A percentile compares a stretch with the other conserved stretches of the same genome.
Evolutionary conservation across 768 basidiomycete genomes (phyloP).

Genomic region (Psilocybe subaeruginosa): DNA sequence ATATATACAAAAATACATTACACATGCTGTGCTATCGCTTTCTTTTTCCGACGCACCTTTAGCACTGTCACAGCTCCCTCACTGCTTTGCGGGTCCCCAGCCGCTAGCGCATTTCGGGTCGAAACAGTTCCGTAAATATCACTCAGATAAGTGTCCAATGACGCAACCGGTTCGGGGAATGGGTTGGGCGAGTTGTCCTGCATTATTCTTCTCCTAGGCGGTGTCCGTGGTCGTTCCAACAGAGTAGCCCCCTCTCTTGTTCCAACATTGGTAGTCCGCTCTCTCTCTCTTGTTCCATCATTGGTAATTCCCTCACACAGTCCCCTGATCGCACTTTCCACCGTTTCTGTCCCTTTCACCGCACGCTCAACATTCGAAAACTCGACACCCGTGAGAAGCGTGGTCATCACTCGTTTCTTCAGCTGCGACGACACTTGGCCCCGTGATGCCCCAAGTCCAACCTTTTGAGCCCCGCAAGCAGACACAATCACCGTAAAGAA

Average conservation of each 20-base stretch:
- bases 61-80: conserved; percentile 53
- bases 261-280: conserved; percentile 25
- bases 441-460: conserved; percentile 51
- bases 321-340: conserved; percentile 70
- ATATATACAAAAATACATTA: background rate
- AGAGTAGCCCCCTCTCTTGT: conserved; percentile 41
- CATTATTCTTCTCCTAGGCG: conserved; percentile 40
- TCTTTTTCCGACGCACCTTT: conserved; percentile 58
- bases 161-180: conserved; percentile 66
- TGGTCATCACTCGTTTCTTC: conserved; percentile 69
- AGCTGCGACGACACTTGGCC: conserved; percentile 70
- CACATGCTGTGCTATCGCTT: conserved; percentile 13
- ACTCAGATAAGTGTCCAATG: conserved; percentile 60
- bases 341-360: conserved; percentile 67
- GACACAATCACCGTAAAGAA: conserved; percentile 76
- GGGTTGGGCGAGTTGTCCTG: conserved; percentile 65
- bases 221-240: conserved; percentile 55
- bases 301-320: conserved; percentile 67
- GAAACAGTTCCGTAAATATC: conserved; percentile 61
- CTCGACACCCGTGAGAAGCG: conserved; percentile 75
- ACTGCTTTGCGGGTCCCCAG: conserved; percentile 2
- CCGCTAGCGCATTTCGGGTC: conserved; percentile 51
- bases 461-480: conserved; percentile 14
- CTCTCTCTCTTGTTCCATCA: conserved; percentile 40
- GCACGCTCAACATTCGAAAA: conserved; percentile 72